These are phyloP conservation scores for Phytophthora pinifolia DNA, from an alignment of 352 stramenopile species.

Conservation along the genomic window DNA sequence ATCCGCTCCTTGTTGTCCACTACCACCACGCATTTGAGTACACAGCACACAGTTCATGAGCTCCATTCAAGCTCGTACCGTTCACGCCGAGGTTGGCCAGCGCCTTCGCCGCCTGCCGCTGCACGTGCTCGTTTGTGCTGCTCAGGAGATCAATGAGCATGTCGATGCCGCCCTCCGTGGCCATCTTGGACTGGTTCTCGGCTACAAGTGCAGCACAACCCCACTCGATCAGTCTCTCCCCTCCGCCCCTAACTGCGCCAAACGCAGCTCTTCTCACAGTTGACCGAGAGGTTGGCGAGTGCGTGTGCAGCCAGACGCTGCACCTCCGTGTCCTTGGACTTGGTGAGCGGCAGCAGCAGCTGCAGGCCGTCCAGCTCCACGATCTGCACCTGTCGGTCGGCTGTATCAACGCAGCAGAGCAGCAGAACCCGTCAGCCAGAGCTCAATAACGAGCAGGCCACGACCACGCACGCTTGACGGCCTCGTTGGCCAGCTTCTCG, in stretches of 20 bases:
- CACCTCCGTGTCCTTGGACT: slow-evolving; percentile 92
- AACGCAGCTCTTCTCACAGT: slow-evolving; percentile 51
- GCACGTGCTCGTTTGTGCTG: slow-evolving; percentile 85
- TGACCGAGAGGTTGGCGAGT: slow-evolving; percentile 94
- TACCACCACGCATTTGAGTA: slow-evolving; percentile 16
- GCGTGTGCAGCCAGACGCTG: slow-evolving; percentile 93
- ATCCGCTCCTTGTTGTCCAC: slow-evolving; percentile 94
- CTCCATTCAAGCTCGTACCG: slow-evolving; percentile 29
- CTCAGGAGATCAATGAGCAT: slow-evolving; percentile 93
- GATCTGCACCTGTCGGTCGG: slow-evolving; percentile 93
- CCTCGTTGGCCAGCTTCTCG: slow-evolving; percentile 95
- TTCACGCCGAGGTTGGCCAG: slow-evolving; percentile 94
- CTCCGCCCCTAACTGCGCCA: not conserved
- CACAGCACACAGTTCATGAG: not conserved
- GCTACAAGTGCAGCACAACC: slow-evolving; percentile 38
- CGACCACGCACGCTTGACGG: slow-evolving; percentile 84
- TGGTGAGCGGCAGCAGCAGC: slow-evolving; percentile 91
- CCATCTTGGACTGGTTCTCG: slow-evolving; percentile 94
- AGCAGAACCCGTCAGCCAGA: not conserved
- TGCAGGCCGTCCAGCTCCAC: slow-evolving; percentile 93
- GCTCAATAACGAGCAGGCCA: not conserved
- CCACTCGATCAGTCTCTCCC: not conserved
- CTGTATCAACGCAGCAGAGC: slow-evolving; percentile 33
- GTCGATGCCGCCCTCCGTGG: slow-evolving; percentile 92
- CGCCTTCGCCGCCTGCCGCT: slow-evolving; percentile 93